Base-by-base conservation (phyloP, 2,329 filamentous ascomycete genomes). In the Ciborinia camelliae region DNA sequence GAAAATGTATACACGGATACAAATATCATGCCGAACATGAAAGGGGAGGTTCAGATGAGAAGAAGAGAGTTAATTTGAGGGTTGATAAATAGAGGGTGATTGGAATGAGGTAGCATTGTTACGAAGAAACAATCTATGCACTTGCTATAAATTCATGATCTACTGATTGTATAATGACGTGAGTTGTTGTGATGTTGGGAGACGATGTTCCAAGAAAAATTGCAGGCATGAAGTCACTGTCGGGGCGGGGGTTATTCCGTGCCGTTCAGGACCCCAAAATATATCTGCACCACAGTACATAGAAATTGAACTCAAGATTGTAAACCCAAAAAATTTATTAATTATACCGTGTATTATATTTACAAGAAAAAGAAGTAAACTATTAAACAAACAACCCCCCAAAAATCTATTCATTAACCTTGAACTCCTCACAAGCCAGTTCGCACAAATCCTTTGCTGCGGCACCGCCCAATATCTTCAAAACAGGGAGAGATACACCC, bases 1-100 rank as follows among this genome's bases (percentile, higher is more conserved):
- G 10, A 96, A 79, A 68, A 0, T 28, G 15, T 37, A 20, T 62
- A 23, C 5, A 61, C 30, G 3, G 47, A 62, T 6, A 53, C 50
- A 30, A 53, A 52, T 18, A 35, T 62, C 23, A 62, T 62, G 59
- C 48, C 59, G 7, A 53, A 62, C 9, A 62, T 62, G 26, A 62
- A 50, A 50, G 57, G 57, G 26, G 57, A 60, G 32, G 32, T 60
- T 4, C 57, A 60, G 47, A 60, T 65, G 55, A 61, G 32, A 48
- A 50, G 43, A 58, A 43, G 53, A 20, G 32, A 30, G n/a, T 45
- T 26, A n/a, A 9, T 50, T 2, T 60, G 43, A 37, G 15, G 26
- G 1, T 20, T 7, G 3, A 60, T 28, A 28, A 51, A 41, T 60
- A 12, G 37, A 39, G 20, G 23, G 26, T 4, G 5, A 10, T 41